These are phyloP conservation scores for Podospora didyma DNA, from an alignment of 495 filamentous ascomycete species.

Conservation along the genomic window DNA sequence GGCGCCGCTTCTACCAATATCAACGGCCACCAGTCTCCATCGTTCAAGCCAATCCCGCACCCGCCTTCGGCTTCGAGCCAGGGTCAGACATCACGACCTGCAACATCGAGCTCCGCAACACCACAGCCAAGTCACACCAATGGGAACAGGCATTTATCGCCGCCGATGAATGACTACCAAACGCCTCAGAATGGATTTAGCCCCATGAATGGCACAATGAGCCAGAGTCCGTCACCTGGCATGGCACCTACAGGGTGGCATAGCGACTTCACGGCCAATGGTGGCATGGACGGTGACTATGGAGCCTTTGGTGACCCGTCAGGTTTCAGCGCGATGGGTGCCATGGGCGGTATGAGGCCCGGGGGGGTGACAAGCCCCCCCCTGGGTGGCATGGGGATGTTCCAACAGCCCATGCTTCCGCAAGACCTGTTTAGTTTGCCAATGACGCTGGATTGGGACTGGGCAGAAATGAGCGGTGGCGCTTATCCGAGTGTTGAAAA, in stretches of 20 bases:
- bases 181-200: conserved; percentile 31
- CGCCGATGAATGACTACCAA: conserved; percentile 35
- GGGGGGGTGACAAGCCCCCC: conserved; percentile 39
- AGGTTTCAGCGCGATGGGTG: conserved; percentile 27
- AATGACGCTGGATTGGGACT: conserved; percentile 97
- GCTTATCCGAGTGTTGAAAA: conserved; percentile 52
- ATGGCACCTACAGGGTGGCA: conserved; percentile 29
- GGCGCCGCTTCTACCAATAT: conserved; percentile 16
- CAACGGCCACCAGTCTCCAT: conserved; percentile 22
- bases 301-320: conserved; percentile 47
- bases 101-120: conserved; percentile 31
- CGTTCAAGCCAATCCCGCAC: conserved; percentile 30
- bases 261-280: conserved; percentile 19
- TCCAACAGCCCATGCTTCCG: conserved; percentile 89
- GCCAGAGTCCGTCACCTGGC: conserved; percentile 28
- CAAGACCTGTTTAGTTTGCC: conserved; percentile 95
- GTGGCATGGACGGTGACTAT: conserved; percentile 25
- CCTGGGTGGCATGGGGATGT: conserved; percentile 14
- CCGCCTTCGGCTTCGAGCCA: conserved; percentile 16
- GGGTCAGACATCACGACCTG: conserved; percentile 27
- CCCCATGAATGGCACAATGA: conserved; percentile 32
- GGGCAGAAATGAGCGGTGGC: conserved; percentile 78
- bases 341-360: conserved; percentile 13
- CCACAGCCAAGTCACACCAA: conserved; percentile 28
- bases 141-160: conserved; percentile 33